Percentiles rank a stretch among this genome's conserved stretches.
Evolutionary conservation across 768 basidiomycete species (phyloP).

Genomic region (Dentipellis fragilis): DNA sequence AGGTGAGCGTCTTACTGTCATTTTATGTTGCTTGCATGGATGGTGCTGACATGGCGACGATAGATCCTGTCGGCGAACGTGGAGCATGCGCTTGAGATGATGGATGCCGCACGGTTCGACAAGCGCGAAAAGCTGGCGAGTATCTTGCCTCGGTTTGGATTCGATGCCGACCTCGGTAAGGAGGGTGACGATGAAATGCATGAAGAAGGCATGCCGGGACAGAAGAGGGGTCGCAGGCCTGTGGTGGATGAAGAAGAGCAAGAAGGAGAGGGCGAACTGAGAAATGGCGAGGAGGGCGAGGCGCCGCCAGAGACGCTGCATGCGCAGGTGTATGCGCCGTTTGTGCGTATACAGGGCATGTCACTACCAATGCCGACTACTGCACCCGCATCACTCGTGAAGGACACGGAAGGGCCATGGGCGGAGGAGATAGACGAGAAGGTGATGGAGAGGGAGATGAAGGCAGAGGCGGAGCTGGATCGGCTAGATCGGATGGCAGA

Average conservation of each 20-base stretch:
- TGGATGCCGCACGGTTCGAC: slow-evolving; percentile 29
- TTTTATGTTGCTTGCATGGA: neutral
- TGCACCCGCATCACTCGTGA: neutral
- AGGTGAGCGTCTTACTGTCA: slow-evolving; percentile 13
- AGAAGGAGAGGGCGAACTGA: no score
- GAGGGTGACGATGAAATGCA: slow-evolving; percentile 4
- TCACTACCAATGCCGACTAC: neutral
- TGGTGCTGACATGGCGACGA: neutral
- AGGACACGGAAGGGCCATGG: slow-evolving; percentile 10
- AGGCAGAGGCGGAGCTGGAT: slow-evolving; percentile 34
- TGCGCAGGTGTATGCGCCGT: slow-evolving; percentile 26
- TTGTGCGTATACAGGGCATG: slow-evolving; percentile 23
- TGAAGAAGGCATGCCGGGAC: neutral
- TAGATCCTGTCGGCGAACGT: slow-evolving; percentile 38
- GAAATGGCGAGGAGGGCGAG: neutral
- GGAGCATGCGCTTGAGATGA: slow-evolving; percentile 36
- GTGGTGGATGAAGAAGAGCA: no score
- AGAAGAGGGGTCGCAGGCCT: neutral
- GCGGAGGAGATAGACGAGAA: slow-evolving; percentile 27
- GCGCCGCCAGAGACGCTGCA: slow-evolving; percentile 14
- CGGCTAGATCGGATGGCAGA: slow-evolving; percentile 23
- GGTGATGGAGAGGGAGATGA: slow-evolving; percentile 27
- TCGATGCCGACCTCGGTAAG: slow-evolving; percentile 12
- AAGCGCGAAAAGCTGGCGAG: slow-evolving; percentile 33
- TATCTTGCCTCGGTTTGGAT: slow-evolving; percentile 16